Evolutionary conservation across 1,284 basidiomycete genomes (phyloP), one percentile per base, ranked within the genome.

Genomic region (Ustilago bromivora): DNA sequence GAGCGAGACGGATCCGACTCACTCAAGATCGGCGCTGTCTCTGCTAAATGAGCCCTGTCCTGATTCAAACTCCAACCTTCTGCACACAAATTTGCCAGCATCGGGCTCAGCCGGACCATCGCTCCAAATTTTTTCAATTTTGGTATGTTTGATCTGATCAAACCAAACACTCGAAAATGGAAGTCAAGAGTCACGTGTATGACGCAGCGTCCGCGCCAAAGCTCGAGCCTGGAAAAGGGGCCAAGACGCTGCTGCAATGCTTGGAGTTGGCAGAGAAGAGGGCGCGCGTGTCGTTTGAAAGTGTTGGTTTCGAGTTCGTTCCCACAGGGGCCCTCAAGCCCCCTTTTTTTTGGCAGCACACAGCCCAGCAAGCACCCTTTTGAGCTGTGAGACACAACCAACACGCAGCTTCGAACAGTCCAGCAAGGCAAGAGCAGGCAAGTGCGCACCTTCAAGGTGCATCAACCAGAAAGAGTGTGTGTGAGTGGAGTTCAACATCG

Each of bases 1-100:
- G 19, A 46, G 51, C 62, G 23, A 59, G 52, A 71, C 69, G 69
- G 69, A 71, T 71, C 69, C 69, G 70, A 32, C 12, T 17, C 6
- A 43, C 40, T 19, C 17, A 13, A 19, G 43, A 55, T 62, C 41
- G 61, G 53, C 53, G 11, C 13, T 32, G 19, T 43, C 40, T 19
- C 9, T 28, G 11, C 38, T n/a, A 7, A 43, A 31, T 31, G 3
- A 31, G 7, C 43, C 7, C 43, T 19, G 43, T 19, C 43, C 43
- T 47, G 40, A 34, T 56, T 57, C 34, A 40, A 58, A 58, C 51
- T 41, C 52, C 41, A 38, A 32, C 23, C n/a, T 28, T 28, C 23
- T 28, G 23, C n/a, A 34, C 2, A 43, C 17, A 19, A 57, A 54
- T 41, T 54, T 13, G 23, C 51, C 63, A 40, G 49, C 63, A 65